phyloP scores from a whole-genome alignment of 768 basidiomycete genomes.

The Leccinellum albellum region DNA sequence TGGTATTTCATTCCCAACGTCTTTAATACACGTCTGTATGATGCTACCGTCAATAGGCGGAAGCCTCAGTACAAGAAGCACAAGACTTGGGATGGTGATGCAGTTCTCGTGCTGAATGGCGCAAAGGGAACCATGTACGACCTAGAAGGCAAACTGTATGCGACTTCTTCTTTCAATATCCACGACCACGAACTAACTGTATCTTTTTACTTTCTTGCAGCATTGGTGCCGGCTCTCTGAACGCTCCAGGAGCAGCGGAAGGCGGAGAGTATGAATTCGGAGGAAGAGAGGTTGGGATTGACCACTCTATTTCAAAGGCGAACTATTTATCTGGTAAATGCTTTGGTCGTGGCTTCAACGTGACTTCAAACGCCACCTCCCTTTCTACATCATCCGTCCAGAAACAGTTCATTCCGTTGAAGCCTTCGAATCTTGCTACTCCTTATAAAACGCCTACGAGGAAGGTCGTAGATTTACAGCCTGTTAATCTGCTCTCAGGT shows the following conservation, averaged over 20 bases:
- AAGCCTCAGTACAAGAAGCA: constrained; percentile 74
- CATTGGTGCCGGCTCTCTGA: constrained; percentile 48
- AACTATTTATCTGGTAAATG: constrained; percentile 66
- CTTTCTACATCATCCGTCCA: constrained; percentile 28
- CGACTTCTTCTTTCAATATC: constrained; percentile 1
- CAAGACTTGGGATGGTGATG: constrained; percentile 89
- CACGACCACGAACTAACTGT: not conserved
- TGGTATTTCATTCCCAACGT: constrained; percentile 43
- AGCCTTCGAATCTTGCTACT: constrained; percentile 21
- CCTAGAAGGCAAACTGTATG: constrained; percentile 63
- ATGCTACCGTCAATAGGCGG: constrained; percentile 42
- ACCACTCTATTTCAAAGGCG: constrained; percentile 47
- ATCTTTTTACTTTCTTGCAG: constrained; percentile 27
- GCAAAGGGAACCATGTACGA: constrained; percentile 53
- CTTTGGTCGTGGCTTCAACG: constrained; percentile 43
- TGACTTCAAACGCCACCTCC: constrained; percentile 10
- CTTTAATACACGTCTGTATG: not conserved
- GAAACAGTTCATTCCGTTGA: constrained; percentile 32
- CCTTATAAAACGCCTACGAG: constrained; percentile 24
- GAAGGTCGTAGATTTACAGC: constrained; percentile 37
- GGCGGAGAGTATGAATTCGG: constrained; percentile 40
- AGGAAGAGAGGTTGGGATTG: constrained; percentile 64
- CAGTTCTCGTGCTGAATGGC: constrained; percentile 51
- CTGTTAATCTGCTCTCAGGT: constrained; percentile 35
- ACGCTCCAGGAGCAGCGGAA: constrained; percentile 34